Conservation (phyloP, 352 stramenopile species). For the Globisporangium emineosum region DNA sequence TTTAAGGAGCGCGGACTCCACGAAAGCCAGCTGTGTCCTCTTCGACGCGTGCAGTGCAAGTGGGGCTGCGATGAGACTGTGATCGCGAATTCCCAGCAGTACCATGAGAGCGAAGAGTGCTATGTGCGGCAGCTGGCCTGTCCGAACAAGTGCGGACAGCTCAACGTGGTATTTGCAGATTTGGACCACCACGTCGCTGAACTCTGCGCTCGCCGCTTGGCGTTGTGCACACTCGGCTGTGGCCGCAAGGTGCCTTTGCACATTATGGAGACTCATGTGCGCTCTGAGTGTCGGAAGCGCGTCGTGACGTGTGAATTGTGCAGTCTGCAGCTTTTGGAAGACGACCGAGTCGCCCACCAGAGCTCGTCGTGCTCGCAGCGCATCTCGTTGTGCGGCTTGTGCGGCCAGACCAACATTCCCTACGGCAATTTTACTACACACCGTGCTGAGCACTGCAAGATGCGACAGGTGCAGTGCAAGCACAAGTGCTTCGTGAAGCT, state of each 20-base stretch:
- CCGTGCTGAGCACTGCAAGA: slow-evolving; percentile 44
- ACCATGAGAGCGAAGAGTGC: slow-evolving; percentile 61
- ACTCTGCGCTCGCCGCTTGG: slow-evolving; percentile 33
- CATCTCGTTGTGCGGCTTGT: slow-evolving; percentile 50
- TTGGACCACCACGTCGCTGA: slow-evolving; percentile 38
- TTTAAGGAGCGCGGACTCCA: slow-evolving; percentile 42
- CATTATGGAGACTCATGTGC: slow-evolving; percentile 31
- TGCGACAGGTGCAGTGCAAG: slow-evolving; percentile 55
- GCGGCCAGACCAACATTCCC: slow-evolving; percentile 39
- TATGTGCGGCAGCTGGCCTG: slow-evolving; percentile 42
- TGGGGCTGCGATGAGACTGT: slow-evolving; percentile 58
- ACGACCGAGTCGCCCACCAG: slow-evolving; percentile 33
- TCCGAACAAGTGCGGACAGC: slow-evolving; percentile 46
- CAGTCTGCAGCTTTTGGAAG: slow-evolving; percentile 26
- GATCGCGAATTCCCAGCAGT: slow-evolving; percentile 30
- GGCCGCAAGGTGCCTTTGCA: slow-evolving; percentile 50
- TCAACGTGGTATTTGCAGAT: slow-evolving; percentile 27
- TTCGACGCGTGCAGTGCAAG: slow-evolving; percentile 55
- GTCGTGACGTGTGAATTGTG: slow-evolving; percentile 38
- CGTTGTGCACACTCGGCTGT: slow-evolving; percentile 41
- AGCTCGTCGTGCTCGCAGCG: slow-evolving; percentile 35
- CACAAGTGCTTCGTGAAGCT: slow-evolving; percentile 45
- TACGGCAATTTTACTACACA: slow-evolving; percentile 34
- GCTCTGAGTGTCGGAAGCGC: slow-evolving; percentile 43
- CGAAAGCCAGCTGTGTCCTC: slow-evolving; percentile 35